A percentile compares a stretch with the other conserved stretches of the same genome.
Conservation (phyloP, 2,329 filamentous ascomycete species). For the Aspergillus fructus region DNA sequence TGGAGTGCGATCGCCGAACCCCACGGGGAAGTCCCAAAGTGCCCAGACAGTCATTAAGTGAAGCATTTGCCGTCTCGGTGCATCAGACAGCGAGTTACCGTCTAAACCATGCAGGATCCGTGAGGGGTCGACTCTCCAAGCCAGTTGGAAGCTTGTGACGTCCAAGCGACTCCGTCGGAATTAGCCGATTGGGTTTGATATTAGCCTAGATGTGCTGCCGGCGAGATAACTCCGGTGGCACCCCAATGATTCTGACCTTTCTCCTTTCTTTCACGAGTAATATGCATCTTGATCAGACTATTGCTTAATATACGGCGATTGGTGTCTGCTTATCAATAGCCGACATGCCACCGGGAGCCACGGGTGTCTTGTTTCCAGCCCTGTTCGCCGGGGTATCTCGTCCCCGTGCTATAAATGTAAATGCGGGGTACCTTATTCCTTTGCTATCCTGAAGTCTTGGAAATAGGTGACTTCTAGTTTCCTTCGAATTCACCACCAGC, state of each 20-base stretch:
- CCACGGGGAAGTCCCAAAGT: background rate
- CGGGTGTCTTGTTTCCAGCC: background rate
- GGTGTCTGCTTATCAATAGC: background rate
- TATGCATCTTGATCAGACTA: fast-evolving
- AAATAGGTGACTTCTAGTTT: background rate
- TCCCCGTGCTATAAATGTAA: background rate
- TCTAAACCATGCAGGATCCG: too few relatives aligned
- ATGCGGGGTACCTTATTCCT: background rate
- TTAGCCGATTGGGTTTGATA: background rate
- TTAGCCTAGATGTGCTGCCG: background rate
- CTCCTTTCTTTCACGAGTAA: too few relatives aligned
- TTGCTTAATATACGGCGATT: background rate
- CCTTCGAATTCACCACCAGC: too few relatives aligned
- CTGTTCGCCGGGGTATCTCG: background rate
- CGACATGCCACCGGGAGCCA: background rate
- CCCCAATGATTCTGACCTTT: too few relatives aligned
- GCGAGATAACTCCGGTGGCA: background rate
- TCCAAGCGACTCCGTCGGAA: background rate
- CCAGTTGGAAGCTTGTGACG: background rate
- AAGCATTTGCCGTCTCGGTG: background rate
- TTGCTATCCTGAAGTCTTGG: background rate
- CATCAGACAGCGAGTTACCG: background rate
- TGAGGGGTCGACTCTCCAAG: background rate
- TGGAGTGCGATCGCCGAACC: background rate
- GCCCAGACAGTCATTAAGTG: background rate